These are phyloP conservation scores for Tuber calosporum DNA, from an alignment of 495 filamentous ascomycete genomes.

Conservation along the genomic window DNA sequence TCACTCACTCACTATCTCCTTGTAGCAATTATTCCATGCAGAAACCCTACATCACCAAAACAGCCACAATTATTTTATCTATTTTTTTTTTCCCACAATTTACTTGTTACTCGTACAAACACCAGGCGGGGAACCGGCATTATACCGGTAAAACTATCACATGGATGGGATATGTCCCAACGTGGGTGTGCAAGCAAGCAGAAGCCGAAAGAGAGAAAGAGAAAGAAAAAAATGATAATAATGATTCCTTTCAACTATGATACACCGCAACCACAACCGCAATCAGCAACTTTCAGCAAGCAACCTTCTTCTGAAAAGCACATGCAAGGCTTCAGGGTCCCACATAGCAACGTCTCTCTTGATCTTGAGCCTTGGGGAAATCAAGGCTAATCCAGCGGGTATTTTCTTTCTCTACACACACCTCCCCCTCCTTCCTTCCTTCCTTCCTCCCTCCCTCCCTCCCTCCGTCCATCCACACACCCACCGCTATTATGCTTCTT, in stretches of 20 bases:
- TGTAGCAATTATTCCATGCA: background rate
- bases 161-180: background rate
- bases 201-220: background rate
- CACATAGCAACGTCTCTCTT: background rate
- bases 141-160: background rate
- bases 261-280: background rate
- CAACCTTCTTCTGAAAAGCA: background rate
- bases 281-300: constrained; percentile 5
- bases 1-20: too few species aligned
- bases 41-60: background rate
- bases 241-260: background rate
- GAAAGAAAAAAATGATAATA: background rate
- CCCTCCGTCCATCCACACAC: background rate
- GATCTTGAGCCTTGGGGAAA: background rate
- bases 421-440: background rate
- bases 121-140: background rate
- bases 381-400: background rate
- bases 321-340: constrained; percentile 4
- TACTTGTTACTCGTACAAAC: background rate
- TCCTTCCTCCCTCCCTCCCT: background rate
- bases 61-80: background rate
- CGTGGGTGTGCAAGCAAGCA: constrained; percentile 1
- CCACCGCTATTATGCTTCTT: background rate
- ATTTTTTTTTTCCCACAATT: background rate
- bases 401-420: background rate